Evolutionary conservation across 805 yeast species (phyloP), one percentile per base, ranked within the genome.

Genomic region (Kodamaea sagamina): DNA sequence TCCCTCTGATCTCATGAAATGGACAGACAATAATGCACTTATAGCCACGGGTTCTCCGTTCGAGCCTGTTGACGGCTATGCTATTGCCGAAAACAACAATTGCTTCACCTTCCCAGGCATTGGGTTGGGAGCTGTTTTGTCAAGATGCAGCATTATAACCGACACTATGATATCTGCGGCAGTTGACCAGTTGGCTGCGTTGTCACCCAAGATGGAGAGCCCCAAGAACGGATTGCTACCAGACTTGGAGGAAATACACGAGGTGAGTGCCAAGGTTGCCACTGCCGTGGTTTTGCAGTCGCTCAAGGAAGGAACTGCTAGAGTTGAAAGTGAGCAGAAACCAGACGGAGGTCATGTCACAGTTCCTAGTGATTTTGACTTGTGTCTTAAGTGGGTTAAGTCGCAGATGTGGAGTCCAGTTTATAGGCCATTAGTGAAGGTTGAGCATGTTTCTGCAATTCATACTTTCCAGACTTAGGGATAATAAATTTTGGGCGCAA

Each of bases 21-120:
- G 97, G 96, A 92, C 98, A 16, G 84, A 90, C 54, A 84, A 84
- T 63, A 79, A 85, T 57, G 98, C 97, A 2, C 68, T 92, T 49
- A 88, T 90, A 40, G 99, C 98, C 16, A 93, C 98, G 1, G 98
- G 98, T 17, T 92, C 98, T 12, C 98, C 98, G 31, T 92, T 93
- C 76, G 79, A 78, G 51, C 95, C 96, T n/a, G 97, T 92, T 32
- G 78, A 89, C 53, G 97, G 97, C n/a, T 82, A 82, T 63, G 82
- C 76, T 45, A 89, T 92, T 50, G 87, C 97, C 9, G 97, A 92
- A 63, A 90, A 92, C 75, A 92, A 92, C 74, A 92, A 92, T 75
- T 90, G 97, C 72, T 89, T 90, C 71, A 82, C 96, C 0, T 92
- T 92, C 86, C 98, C 99, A 27, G 99, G 98, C 62, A 89, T 92